Evolutionary conservation across 73 alveolate species (phyloP), one percentile per base, ranked within the genome.

Genomic region (Durusdinium trenchii): DNA sequence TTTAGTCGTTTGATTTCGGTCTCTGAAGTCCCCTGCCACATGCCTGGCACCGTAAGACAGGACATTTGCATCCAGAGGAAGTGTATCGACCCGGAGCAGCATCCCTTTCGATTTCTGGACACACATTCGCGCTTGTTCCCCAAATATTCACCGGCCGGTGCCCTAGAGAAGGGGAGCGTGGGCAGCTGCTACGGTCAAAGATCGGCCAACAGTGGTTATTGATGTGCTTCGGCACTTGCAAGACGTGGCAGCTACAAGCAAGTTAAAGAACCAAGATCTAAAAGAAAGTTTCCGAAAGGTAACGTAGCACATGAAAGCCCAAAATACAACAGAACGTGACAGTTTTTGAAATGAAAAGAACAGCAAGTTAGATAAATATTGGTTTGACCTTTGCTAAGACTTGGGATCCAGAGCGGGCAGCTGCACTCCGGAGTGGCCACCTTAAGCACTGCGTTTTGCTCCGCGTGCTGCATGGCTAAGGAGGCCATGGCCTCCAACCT

Each of bases 341-440:
- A n/a, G n/a, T n/a, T n/a, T n/a, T n/a, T n/a, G n/a, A n/a, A n/a
- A n/a, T n/a, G n/a, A n/a, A n/a, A n/a, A n/a, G n/a, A n/a, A n/a
- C n/a, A n/a, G n/a, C n/a, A n/a, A n/a, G n/a, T n/a, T n/a, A n/a
- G n/a, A n/a, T n/a, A n/a, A n/a, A n/a, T n/a, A n/a, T 20, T 54
- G 64, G 64, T 23, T 64, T 16, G 79, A 23, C 36, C 5, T 71
- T 35, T n/a, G 30, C 94, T 6, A 16, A 90, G 96, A 93, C 98
- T 14, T 93, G 98, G 98, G 98, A 93, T 40, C 98, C 98, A 0
- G 98, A 93, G 46, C 98, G 98, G 3, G 98, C 98, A 3, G 91
- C 98, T 23, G 98, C 91, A 32, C 45, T 93, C 30, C 91, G 98
- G 23, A 93, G 98, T n/a, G 48, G 61, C 18, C 78, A 75, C 28